Evolutionary conservation across 768 basidiomycete species (phyloP).

Genomic region (Pleurotus ostreatus): DNA sequence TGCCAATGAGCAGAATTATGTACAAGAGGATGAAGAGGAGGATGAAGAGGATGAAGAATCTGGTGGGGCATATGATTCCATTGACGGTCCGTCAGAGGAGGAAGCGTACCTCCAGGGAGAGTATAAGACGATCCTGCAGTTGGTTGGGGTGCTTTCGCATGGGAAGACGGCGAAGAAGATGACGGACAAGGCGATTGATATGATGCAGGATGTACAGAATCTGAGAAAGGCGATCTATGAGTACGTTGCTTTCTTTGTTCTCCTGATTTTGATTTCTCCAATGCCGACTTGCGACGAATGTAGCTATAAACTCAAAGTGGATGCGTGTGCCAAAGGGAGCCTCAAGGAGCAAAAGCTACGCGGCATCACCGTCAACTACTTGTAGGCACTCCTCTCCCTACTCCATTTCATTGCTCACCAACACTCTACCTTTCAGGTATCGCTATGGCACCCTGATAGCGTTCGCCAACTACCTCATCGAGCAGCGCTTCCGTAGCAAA

Average conservation of each 20-base stretch:
- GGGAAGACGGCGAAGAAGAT: constrained; percentile 91
- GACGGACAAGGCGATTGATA: constrained; percentile 84
- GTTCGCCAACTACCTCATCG: constrained; percentile 92
- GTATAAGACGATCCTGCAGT: constrained; percentile 94
- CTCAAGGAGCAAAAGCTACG: constrained; percentile 72
- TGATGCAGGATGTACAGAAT: constrained; percentile 97
- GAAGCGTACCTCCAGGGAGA: constrained; percentile 90
- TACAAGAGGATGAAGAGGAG: constrained; percentile 25
- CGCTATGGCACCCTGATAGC: constrained; percentile 91
- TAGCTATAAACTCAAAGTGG: constrained; percentile 89
- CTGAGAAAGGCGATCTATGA: constrained; percentile 93
- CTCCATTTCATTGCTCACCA: not conserved
- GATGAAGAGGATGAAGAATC: constrained; percentile 27
- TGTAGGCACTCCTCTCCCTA: constrained; percentile 38
- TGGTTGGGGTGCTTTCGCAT: constrained; percentile 87
- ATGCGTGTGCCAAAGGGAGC: constrained; percentile 76
- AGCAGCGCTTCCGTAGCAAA: constrained; percentile 38
- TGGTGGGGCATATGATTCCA: constrained; percentile 53
- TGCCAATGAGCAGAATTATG: constrained; percentile 32
- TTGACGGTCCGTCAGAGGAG: constrained; percentile 84
- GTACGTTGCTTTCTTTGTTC: constrained; percentile 38
- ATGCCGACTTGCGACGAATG: constrained; percentile 3
- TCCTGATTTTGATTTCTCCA: not conserved
- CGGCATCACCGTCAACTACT: constrained; percentile 81
- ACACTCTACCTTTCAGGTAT: constrained; percentile 41